phyloP scores from a whole-genome alignment of 768 basidiomycete species.

The Podaxis pistillaris region DNA sequence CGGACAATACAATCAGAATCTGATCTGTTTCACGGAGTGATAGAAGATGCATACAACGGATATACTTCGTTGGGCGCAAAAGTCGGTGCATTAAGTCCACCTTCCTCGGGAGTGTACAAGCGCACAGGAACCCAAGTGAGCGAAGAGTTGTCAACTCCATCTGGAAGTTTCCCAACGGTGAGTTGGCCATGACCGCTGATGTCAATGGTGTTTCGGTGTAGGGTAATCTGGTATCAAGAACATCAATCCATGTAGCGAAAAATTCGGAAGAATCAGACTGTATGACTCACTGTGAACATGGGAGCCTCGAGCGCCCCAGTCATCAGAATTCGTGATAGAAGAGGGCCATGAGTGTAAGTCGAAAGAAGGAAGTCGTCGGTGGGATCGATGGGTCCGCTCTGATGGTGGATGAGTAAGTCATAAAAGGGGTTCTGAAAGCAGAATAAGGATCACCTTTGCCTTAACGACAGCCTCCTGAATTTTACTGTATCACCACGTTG shows the following conservation, averaged over 20 bases:
- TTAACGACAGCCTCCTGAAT: slow-evolving; percentile 33
- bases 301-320: slow-evolving; percentile 40
- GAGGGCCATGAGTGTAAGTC: slow-evolving; percentile 39
- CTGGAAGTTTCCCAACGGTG: slow-evolving; percentile 63
- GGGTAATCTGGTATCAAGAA: slow-evolving; percentile 32
- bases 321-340: slow-evolving; percentile 46
- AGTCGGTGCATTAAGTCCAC: slow-evolving; percentile 51
- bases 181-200: slow-evolving; percentile 56
- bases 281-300: slow-evolving; percentile 44
- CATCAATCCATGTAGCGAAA: background rate
- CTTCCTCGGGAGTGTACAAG: slow-evolving; percentile 48
- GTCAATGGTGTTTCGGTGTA: slow-evolving; percentile 61
- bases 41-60: slow-evolving; percentile 13
- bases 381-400: slow-evolving; percentile 24
- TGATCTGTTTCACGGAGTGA: background rate
- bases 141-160: slow-evolving; percentile 48
- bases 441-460: slow-evolving; percentile 17
- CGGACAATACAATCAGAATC: background rate
- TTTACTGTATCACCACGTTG: slow-evolving; percentile 27
- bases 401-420: background rate
- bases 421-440: background rate
- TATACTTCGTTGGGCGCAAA: slow-evolving; percentile 61
- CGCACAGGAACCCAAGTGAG: slow-evolving; percentile 71
- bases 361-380: slow-evolving; percentile 37
- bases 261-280: background rate